phyloP scores from a whole-genome alignment of 176 grass and related monocot genomes.

The Carex kokanica region DNA sequence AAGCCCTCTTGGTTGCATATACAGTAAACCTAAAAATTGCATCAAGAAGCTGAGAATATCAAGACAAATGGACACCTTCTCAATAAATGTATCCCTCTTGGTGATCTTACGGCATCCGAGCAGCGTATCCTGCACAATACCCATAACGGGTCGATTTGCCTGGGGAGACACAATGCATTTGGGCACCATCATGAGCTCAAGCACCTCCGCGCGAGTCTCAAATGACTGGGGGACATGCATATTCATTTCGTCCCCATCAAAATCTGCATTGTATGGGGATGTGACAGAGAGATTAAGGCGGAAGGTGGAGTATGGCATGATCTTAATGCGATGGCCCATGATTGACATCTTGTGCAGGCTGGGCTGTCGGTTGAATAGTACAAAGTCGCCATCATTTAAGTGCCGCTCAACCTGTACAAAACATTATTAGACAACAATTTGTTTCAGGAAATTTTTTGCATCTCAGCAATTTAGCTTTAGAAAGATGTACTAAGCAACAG shows the following conservation, averaged over 20 bases:
- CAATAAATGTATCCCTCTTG: slow-evolving; percentile 93
- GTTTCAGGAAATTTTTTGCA: background rate
- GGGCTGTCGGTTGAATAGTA: slow-evolving; percentile 93
- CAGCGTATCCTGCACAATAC: slow-evolving; percentile 90
- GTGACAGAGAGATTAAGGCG: slow-evolving; percentile 89
- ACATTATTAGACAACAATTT: background rate
- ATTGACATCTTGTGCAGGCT: slow-evolving; percentile 99
- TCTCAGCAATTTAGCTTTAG: slow-evolving; percentile 17
- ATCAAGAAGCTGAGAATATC: background rate
- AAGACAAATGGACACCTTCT: slow-evolving; percentile 53
- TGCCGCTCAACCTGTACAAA: slow-evolving; percentile 73
- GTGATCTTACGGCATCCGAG: slow-evolving; percentile 94
- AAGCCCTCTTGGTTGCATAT: background rate
- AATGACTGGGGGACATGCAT: slow-evolving; percentile 99
- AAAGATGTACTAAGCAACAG: background rate
- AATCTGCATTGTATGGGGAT: slow-evolving; percentile 99
- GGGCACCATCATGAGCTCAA: slow-evolving; percentile 99
- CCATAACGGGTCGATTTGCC: slow-evolving; percentile 93
- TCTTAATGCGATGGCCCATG: slow-evolving; percentile 95
- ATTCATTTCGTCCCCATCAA: slow-evolving; percentile 99
- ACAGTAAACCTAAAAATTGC: background rate
- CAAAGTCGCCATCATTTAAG: slow-evolving; percentile 90
- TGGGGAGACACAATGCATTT: slow-evolving; percentile 98
- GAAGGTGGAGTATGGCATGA: slow-evolving; percentile 98
- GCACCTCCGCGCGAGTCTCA: slow-evolving; percentile 94